Evolutionary conservation across 2,329 filamentous ascomycete species (phyloP).

Genomic region (Penicillium polonicum): DNA sequence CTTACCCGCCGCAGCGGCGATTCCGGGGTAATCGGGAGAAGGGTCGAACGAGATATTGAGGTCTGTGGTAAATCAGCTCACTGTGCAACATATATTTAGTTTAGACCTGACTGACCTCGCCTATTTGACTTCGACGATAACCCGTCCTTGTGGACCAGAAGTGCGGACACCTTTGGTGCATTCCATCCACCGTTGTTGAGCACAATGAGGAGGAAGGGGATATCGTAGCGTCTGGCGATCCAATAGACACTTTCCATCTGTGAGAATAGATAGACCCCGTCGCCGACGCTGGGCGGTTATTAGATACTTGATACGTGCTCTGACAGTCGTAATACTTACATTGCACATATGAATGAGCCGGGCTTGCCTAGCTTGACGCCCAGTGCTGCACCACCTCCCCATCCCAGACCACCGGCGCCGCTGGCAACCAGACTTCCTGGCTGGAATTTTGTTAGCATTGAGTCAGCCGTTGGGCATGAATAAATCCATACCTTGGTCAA

Average conservation of each 20-base stretch:
- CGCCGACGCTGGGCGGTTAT: constrained; percentile 49
- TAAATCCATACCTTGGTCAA: constrained; percentile 11
- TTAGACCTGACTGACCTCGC: constrained; percentile 4
- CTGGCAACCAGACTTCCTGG: constrained; percentile 21
- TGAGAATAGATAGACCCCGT: constrained; percentile 64
- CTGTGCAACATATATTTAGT: background rate
- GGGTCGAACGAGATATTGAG: constrained; percentile 64
- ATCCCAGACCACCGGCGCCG: constrained; percentile 73
- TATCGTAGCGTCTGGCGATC: constrained; percentile 63
- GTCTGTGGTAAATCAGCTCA: constrained; percentile 43
- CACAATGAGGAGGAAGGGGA: constrained; percentile 64
- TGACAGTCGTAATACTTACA: constrained; percentile 29
- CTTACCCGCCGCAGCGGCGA: constrained; percentile 61
- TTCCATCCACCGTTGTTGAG: constrained; percentile 68
- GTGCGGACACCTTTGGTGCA: constrained; percentile 50
- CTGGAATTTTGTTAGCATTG: constrained; percentile 6
- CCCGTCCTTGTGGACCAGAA: constrained; percentile 63
- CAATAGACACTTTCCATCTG: constrained; percentile 66
- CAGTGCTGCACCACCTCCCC: constrained; percentile 71
- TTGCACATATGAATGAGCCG: constrained; percentile 57
- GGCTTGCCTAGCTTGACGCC: constrained; percentile 69
- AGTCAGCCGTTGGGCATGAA: fast-evolving
- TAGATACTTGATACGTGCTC: background rate
- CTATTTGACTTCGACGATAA: constrained; percentile 56
- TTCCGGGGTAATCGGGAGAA: constrained; percentile 63